Conservation (phyloP, 768 basidiomycete species). For the Boletus reticuloceps region DNA sequence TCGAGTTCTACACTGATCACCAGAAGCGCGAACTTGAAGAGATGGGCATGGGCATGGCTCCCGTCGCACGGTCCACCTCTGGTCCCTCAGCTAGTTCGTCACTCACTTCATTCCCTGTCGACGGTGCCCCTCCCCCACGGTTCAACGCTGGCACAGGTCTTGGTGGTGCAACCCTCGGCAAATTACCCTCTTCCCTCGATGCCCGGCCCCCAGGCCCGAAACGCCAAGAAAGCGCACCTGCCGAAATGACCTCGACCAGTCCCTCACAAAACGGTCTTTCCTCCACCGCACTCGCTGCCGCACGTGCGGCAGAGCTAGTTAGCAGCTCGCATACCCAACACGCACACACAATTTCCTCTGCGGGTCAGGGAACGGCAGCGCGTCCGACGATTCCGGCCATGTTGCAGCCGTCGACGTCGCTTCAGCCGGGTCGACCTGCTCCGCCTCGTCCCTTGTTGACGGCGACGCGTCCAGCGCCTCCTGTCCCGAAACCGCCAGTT, state of each 20-base stretch:
- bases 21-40: constrained; percentile 92
- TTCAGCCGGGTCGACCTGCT: constrained; percentile 61
- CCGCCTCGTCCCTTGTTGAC: constrained; percentile 66
- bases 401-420: constrained; percentile 33
- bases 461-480: constrained; percentile 52
- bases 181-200: constrained; percentile 39
- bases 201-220: constrained; percentile 35
- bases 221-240: constrained; percentile 48
- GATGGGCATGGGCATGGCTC: constrained; percentile 36
- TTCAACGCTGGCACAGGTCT: constrained; percentile 93
- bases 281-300: constrained; percentile 47
- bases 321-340: constrained; percentile 47
- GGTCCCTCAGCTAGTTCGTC: constrained; percentile 19
- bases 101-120: constrained; percentile 37
- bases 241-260: constrained; percentile 28
- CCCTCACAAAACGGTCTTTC: constrained; percentile 36
- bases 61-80: constrained; percentile 22
- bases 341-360: constrained; percentile 40
- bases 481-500: constrained; percentile 40
- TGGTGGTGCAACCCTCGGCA: constrained; percentile 58
- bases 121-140: constrained; percentile 57
- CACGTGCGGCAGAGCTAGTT: constrained; percentile 62
- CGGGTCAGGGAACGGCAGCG: constrained; percentile 21
- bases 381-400: constrained; percentile 30
- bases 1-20: constrained; percentile 98